Evolutionary conservation across 306 rosid species (phyloP).

Genomic region (Cucumis melo): DNA sequence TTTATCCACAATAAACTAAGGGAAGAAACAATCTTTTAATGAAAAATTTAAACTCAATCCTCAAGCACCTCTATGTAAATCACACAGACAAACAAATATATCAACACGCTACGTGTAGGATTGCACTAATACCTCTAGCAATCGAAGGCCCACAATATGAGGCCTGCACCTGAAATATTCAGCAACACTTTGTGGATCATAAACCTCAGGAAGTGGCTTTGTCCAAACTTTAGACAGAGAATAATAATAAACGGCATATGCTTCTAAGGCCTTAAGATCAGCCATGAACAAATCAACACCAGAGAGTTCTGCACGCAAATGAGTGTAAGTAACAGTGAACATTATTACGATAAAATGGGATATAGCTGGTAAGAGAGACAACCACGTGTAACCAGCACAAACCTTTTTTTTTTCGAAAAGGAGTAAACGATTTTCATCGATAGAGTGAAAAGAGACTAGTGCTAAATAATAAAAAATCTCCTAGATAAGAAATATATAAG

Average conservation of each 20-base stretch:
- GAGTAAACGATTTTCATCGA: not conserved
- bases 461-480: not conserved
- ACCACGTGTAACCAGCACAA: too few relatives aligned
- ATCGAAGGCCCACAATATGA: slow-evolving; percentile 62
- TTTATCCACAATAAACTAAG: not conserved
- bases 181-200: slow-evolving; percentile 61
- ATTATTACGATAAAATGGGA: not conserved
- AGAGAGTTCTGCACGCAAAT: slow-evolving; percentile 39
- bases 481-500: not conserved
- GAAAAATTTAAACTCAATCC: not conserved
- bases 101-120: not conserved
- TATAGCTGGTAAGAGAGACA: not conserved
- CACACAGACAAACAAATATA: not conserved
- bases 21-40: not conserved
- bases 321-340: not conserved
- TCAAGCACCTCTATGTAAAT: not conserved
- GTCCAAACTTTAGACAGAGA: slow-evolving; percentile 64
- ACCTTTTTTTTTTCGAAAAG: too few relatives aligned
- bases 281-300: slow-evolving; percentile 67
- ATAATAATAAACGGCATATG: slow-evolving; percentile 59
- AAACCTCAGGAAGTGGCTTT: slow-evolving; percentile 79
- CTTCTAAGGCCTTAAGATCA: slow-evolving; percentile 77
- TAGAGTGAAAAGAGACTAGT: not conserved
- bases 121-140: slow-evolving; percentile 53
- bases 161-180: slow-evolving; percentile 72